Base-by-base conservation (phyloP, 1,284 basidiomycete species). In the Boletellus dicymbophilus region DNA sequence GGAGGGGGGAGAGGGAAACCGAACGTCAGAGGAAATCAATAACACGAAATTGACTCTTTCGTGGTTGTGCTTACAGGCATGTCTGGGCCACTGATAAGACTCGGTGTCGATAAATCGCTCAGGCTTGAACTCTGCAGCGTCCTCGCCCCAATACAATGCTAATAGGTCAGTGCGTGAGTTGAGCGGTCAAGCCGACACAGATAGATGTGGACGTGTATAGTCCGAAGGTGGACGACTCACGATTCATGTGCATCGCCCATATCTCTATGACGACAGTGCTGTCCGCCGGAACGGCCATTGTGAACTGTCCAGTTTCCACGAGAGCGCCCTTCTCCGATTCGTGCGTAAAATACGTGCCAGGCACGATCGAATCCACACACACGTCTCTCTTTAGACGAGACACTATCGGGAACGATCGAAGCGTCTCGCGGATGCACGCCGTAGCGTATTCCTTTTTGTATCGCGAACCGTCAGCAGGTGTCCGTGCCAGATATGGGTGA, bases 71-170 rank as follows among this genome's bases (percentile, higher is more conserved):
- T 52, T 39, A 65, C 61, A 67, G 28, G 65, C 69, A 31, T 66
- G 48, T 44, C 68, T 65, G n/a, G 70, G 72, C 72, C 72, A 75
- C 21, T 63, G 59, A 37, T 71, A 71, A 3, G 62, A 56, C 12
- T 59, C 58, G 0, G 62, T 69, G 39, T 77, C 75, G 26, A 81
- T 64, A 67, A 79, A 81, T 1, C 77, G 70, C 48, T 80, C 76
- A 2, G 74, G 76, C 28, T 62, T 70, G 62, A 74, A 78, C 23
- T 68, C 63, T 23, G 65, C 60, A 0, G 65, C 66, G 42, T 81
- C 79, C 3, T 52, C 42, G 15, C 79, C 77, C 72, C 75, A 82
- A 26, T 67, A 58, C 23, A 73, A 36, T 12, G 69, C 69, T 69
- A 41, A 13, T 9, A 44, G 16, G 28, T 28, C 28, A 7, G 11